Percentiles rank a stretch among this genome's conserved stretches.
phyloP scores from a whole-genome alignment of 225 moss, liverwort and hornwort genomes.

The Physcomitrium patens region DNA sequence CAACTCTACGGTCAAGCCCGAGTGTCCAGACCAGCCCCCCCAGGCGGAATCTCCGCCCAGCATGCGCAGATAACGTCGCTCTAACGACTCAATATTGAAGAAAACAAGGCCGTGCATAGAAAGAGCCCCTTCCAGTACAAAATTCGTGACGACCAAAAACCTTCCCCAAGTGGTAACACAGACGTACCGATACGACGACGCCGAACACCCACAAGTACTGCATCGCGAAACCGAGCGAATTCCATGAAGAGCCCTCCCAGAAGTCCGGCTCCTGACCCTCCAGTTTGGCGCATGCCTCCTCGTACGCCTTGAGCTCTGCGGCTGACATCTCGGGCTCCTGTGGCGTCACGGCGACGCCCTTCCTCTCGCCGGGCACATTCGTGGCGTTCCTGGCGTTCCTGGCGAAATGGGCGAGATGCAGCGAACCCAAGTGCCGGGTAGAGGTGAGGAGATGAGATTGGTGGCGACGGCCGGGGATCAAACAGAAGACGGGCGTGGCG shows the following conservation, averaged over 20 bases:
- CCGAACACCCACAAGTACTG: slow-evolving; percentile 75
- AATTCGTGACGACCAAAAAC: background rate
- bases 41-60: background rate
- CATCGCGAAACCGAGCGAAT: slow-evolving; percentile 52
- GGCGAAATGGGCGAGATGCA: slow-evolving; percentile 25
- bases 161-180: background rate
- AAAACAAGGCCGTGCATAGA: background rate
- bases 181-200: slow-evolving; percentile 51
- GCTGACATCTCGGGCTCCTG: slow-evolving; percentile 42
- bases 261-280: slow-evolving; percentile 57
- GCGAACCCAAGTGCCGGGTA: background rate
- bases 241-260: slow-evolving; percentile 71
- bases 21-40: background rate
- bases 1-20: background rate
- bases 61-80: background rate
- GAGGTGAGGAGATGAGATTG: background rate
- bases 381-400: slow-evolving; percentile 53
- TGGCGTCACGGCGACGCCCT: slow-evolving; percentile 46
- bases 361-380: slow-evolving; percentile 36
- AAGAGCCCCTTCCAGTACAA: background rate
- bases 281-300: slow-evolving; percentile 38
- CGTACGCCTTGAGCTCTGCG: slow-evolving; percentile 29
- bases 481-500: background rate
- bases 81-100: background rate
- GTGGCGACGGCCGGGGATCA: background rate